A percentile compares a stretch with the other conserved stretches of the same genome.
Evolutionary conservation across 2,329 filamentous ascomycete species (phyloP).

Genomic region (Rhinocladiella mackenziei): DNA sequence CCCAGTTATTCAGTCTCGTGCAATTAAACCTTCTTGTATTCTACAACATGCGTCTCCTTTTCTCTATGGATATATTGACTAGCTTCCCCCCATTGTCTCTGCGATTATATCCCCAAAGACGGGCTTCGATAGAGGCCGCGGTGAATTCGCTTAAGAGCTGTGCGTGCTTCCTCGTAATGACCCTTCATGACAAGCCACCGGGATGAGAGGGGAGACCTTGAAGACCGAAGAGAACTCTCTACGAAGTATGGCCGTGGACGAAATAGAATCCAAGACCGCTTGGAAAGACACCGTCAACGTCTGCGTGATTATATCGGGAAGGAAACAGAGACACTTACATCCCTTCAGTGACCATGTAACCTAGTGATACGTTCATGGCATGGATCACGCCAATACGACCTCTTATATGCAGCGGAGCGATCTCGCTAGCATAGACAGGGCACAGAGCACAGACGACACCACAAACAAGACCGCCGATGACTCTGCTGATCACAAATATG

Average conservation of each 20-base stretch:
- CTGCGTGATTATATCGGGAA: not conserved
- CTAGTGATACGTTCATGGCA: slow-evolving; percentile 5
- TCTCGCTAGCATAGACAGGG: slow-evolving; percentile 12
- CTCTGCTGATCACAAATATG: slow-evolving; percentile 57
- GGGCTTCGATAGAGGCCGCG: not conserved
- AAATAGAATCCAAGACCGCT: slow-evolving; percentile 9
- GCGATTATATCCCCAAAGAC: slow-evolving; percentile 1
- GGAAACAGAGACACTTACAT: not conserved
- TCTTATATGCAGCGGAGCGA: slow-evolving; percentile 11
- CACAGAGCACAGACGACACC: slow-evolving; percentile 9
- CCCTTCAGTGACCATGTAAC: slow-evolving; percentile 4
- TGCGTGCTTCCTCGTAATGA: slow-evolving; percentile 3
- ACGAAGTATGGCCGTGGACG: slow-evolving; percentile 2
- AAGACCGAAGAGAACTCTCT: slow-evolving; percentile 6
- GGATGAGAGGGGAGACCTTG: slow-evolving; percentile 9
- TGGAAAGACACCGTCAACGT: not conserved
- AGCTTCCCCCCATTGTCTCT: not conserved
- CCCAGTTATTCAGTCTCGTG: no score
- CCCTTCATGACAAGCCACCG: slow-evolving; percentile 8
- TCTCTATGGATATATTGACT: not conserved
- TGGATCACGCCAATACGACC: slow-evolving; percentile 3
- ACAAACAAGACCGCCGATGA: slow-evolving; percentile 49
- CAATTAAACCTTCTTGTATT: slow-evolving; percentile 1
- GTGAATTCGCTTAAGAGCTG: slow-evolving; percentile 8
- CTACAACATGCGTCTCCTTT: not conserved